Base-by-base conservation (phyloP, 139 green algal species). In the Monoraphidium neglectum region DNA sequence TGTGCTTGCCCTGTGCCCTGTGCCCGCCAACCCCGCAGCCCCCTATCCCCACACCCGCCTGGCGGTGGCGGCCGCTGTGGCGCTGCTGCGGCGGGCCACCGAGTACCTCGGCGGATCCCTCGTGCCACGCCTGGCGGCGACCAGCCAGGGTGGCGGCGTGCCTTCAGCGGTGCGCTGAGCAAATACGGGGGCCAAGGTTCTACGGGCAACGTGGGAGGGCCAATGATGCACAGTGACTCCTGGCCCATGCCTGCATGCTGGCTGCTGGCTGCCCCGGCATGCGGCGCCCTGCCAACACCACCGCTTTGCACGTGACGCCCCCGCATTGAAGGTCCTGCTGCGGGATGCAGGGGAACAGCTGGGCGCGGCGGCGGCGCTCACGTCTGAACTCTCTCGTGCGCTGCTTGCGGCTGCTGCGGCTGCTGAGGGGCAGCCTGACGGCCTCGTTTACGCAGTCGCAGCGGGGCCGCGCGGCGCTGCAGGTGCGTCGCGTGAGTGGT, bases 351-450 rank as follows among this genome's bases (percentile, higher is more conserved):
- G 49, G 32, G 69, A 63, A 5, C 78, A 82, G 26, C 67, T 89
- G 43, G 23, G 61, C 28, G 67, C 76, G 23, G 56, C 72, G n/a
- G 76, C 81, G n/a, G 81, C 78, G 6, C 62, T 89, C 67, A 62
- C 87, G 56, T 51, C 69, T 4, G 84, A 89, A 57, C 49, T 89
- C 56, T 60, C 84, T 2, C 76, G 84, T 18, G 70, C 71, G 2
- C 68, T 76, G 0, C 46, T 72, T 21, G 84, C 77, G 24, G 51
- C 72, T 4, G 40, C 46, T 12, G 30, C 73, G n/a, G 68, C 78
- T 8, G 57, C 78, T n/a, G 43, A 77, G 23, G 78, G 77, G 57
- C 77, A 77, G 64, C 15, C 35, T 38, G 46, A 30, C 49, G 33
- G 49, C 6, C 80, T 89, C 30, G 74, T 57, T 0, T 49, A 53